Conservation (phyloP, 176 grass and related monocot species). For the Canna indica region DNA sequence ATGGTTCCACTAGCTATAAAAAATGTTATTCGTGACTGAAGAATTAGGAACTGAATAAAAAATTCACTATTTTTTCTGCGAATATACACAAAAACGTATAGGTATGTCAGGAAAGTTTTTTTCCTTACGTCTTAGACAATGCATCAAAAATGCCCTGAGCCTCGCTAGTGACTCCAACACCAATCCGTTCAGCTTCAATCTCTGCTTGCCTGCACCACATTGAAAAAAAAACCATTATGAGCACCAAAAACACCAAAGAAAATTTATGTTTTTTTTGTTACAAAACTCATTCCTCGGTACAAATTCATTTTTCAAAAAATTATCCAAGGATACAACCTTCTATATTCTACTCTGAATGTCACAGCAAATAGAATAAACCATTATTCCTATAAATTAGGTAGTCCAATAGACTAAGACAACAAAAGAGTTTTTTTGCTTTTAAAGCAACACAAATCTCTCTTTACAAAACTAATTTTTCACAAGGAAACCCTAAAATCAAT, state of each 20-base stretch:
- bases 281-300: not conserved
- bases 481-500: not conserved
- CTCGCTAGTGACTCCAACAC: constrained; percentile 78
- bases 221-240: constrained; percentile 13
- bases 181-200: constrained; percentile 81
- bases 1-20: not conserved
- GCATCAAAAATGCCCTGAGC: constrained; percentile 96
- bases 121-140: constrained; percentile 78
- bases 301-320: not conserved
- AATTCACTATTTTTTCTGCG: not conserved
- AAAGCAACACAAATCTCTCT: not conserved
- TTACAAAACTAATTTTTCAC: not conserved
- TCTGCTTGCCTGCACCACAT: constrained; percentile 67
- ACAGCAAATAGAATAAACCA: not conserved
- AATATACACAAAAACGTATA: not conserved
- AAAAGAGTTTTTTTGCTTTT: too few species aligned
- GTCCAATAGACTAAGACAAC: not conserved
- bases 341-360: not conserved
- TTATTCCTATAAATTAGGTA: not conserved
- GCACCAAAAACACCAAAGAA: not conserved
- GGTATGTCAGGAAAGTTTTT: not conserved
- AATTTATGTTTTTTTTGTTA: not conserved
- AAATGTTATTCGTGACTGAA: not conserved
- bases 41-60: not conserved
- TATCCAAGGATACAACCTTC: not conserved